Conservation (phyloP, 805 yeast species). For the Helenozyma rhizophorensis region DNA sequence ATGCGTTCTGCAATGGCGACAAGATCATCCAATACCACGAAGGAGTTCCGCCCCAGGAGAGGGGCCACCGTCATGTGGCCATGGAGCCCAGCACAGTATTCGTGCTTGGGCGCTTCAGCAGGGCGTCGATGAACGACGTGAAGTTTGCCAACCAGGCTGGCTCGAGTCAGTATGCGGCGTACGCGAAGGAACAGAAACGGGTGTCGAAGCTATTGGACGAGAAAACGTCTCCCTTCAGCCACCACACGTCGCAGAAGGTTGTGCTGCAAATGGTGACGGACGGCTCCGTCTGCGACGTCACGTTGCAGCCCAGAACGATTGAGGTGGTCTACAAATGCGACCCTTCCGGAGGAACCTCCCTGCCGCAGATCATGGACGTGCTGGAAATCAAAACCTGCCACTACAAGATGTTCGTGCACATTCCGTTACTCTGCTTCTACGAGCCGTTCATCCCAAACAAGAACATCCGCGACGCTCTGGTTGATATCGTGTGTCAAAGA, state of each 20-base stretch:
- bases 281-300: conserved; percentile 61
- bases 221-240: conserved; percentile 13
- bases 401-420: conserved; percentile 47
- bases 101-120: conserved; percentile 31
- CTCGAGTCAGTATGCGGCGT: conserved; percentile 6
- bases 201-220: conserved; percentile 17
- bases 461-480: conserved; percentile 19
- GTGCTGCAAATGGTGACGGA: conserved; percentile 32
- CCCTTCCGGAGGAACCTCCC: conserved; percentile 16
- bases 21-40: conserved; percentile 48
- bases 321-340: conserved; percentile 59
- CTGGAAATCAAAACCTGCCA: conserved; percentile 55
- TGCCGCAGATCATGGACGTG: conserved; percentile 33
- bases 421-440: conserved; percentile 46
- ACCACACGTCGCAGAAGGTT: conserved; percentile 22
- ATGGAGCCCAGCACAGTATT: conserved; percentile 29
- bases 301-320: conserved; percentile 46
- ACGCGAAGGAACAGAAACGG: conserved; percentile 24
- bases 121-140: conserved; percentile 7
- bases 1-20: conserved; percentile 46
- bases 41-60: conserved; percentile 15
- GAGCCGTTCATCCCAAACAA: conserved; percentile 28
- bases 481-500: conserved; percentile 27
- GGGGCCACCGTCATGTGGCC: conserved; percentile 22
- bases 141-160: conserved; percentile 18